These are phyloP conservation scores for Erodium texanum DNA, from an alignment of 441 rosid species.

Conservation along the genomic window DNA sequence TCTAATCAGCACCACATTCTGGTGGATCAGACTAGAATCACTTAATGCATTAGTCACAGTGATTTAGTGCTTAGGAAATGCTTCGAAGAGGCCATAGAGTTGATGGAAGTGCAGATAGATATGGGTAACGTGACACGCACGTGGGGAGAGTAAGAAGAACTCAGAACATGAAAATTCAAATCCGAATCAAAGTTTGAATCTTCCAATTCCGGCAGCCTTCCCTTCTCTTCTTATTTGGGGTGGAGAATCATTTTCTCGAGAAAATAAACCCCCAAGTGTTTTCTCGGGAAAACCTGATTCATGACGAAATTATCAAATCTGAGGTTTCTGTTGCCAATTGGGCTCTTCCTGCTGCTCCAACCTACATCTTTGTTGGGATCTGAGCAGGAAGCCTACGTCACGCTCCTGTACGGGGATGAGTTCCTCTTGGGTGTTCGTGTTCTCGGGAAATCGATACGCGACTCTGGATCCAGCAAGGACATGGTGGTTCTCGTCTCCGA, in stretches of 20 bases:
- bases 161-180: too few species aligned
- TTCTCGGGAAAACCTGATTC: constrained; percentile 28
- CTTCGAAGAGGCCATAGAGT: too few species aligned
- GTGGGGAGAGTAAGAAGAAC: neutral
- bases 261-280: constrained; percentile 13
- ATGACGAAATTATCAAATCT: constrained; percentile 31
- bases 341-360: constrained; percentile 24
- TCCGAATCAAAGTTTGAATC: neutral
- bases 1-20: too few species aligned
- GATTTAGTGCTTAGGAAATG: too few species aligned
- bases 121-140: neutral
- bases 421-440: constrained; percentile 92
- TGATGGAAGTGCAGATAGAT: too few species aligned
- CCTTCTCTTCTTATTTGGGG: neutral
- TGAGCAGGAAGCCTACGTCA: constrained; percentile 57
- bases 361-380: constrained; percentile 28
- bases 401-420: constrained; percentile 86
- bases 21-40: too few species aligned
- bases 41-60: too few species aligned
- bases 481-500: constrained; percentile 89
- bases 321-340: constrained; percentile 17
- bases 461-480: constrained; percentile 65
- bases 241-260: constrained; percentile 14
- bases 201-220: neutral
- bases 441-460: constrained; percentile 77